Evolutionary conservation across 73 alveolate genomes (phyloP).

Genomic region (Tetrahymena malaccensis): DNA sequence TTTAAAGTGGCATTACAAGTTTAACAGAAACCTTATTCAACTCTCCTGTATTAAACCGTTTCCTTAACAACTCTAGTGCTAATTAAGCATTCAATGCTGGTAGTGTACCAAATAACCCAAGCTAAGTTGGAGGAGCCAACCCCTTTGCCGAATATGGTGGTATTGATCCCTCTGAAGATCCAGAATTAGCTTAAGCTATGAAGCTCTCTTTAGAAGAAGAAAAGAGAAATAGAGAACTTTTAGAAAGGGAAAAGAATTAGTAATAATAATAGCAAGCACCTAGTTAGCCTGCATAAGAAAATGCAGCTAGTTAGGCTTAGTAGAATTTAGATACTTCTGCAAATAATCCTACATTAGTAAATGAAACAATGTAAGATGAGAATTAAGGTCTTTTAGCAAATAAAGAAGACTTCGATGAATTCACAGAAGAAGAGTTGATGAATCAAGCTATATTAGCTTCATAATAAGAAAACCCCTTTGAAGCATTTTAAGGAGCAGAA

Average conservation of each 20-base stretch:
- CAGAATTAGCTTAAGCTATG: conserved; percentile 70
- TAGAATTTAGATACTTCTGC: not conserved
- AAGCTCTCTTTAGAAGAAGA: conserved; percentile 38
- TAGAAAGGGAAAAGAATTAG: not conserved
- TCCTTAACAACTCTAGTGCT: conserved; percentile 5
- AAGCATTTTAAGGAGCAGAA: not conserved
- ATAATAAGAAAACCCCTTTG: not conserved
- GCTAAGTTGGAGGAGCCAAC: not conserved
- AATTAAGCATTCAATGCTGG: conserved; percentile 4
- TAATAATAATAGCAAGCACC: not conserved
- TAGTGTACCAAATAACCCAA: conserved; percentile 1
- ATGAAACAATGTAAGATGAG: not conserved
- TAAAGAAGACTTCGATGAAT: not conserved
- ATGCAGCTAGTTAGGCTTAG: not conserved
- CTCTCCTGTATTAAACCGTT: conserved; percentile 36
- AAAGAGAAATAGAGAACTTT: not conserved
- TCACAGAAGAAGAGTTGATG: not conserved
- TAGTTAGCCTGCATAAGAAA: not conserved
- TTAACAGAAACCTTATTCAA: conserved; percentile 62
- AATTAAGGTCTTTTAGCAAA: not conserved
- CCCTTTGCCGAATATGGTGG: conserved; percentile 57
- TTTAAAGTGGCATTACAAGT: conserved; percentile 68
- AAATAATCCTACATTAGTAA: not conserved
- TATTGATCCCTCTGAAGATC: conserved; percentile 77
- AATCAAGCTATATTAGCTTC: not conserved